phyloP scores from a whole-genome alignment of 345 rosid genomes.

The Hibiscus tridactylites region DNA sequence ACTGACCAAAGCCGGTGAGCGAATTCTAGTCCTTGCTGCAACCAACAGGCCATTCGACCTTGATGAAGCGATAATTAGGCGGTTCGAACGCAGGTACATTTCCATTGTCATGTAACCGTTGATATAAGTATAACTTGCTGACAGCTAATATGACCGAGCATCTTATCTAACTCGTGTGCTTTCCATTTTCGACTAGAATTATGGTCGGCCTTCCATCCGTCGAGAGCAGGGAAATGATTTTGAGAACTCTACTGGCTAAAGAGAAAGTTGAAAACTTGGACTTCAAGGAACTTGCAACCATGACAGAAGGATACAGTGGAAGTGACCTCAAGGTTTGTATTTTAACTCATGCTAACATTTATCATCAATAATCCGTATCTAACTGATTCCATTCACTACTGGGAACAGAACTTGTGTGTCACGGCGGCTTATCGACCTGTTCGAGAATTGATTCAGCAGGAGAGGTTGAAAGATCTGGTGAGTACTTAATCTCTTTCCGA shows the following conservation, averaged over 20 bases:
- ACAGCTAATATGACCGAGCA: not conserved
- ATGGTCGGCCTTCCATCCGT: constrained; percentile 91
- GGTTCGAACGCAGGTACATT: no score
- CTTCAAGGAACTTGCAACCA: constrained; percentile 74
- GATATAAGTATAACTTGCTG: not conserved
- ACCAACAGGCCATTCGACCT: no score
- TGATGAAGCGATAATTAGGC: no score
- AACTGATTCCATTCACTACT: constrained; percentile 13
- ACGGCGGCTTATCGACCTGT: constrained; percentile 96
- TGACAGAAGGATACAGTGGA: constrained; percentile 92
- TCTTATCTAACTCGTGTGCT: not conserved
- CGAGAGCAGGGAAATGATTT: constrained; percentile 76
- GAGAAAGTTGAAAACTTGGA: constrained; percentile 70
- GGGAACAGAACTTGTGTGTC: constrained; percentile 73
- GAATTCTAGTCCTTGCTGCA: no score
- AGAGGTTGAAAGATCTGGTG: constrained; percentile 68
- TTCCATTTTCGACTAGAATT: constrained; percentile 40
- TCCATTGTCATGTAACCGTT: no score
- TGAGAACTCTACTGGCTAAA: constrained; percentile 75
- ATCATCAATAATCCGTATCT: not conserved
- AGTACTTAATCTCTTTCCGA: constrained; percentile 4
- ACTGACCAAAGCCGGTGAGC: no score
- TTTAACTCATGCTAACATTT: constrained; percentile 4
- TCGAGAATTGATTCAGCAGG: constrained; percentile 80
- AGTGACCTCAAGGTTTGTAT: constrained; percentile 91